Base-by-base conservation (phyloP, 139 green algal genomes). In the Coelastrella sp. region DNA sequence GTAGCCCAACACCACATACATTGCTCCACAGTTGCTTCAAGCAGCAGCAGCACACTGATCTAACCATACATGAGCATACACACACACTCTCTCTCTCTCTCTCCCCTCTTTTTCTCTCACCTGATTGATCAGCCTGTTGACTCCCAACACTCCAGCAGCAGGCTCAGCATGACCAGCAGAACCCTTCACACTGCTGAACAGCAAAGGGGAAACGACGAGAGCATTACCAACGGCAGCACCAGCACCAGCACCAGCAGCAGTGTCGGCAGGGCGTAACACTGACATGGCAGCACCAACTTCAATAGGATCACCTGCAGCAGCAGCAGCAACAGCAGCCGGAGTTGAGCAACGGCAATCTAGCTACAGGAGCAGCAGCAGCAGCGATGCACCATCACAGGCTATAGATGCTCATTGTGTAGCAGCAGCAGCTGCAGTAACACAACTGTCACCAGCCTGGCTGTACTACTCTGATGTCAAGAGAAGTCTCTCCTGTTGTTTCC, bases 201-300 rank as follows among this genome's bases (percentile, higher is more conserved):
- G 79, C 32, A 91, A 53, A 67, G 32, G 51, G 11, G 5, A 21
- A 53, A 37, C 62, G 23, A 76, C 43, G 38, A 37, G n/a, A n/a
- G n/a, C n/a, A n/a, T n/a, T n/a, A n/a, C n/a, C n/a, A n/a, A n/a
- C n/a, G n/a, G n/a, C n/a, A n/a, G n/a, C n/a, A n/a, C n/a, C n/a
- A n/a, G n/a, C n/a, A n/a, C n/a, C n/a, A n/a, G n/a, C n/a, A n/a
- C n/a, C 1, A 25, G 30, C 9, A 35, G 45, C 27, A 41, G 59
- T 45, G 72, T 37, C 37, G 11, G 8, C 62, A 41, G 62, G n/a
- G 4, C 66, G n/a, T 19, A 91, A 48, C 43, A 93, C 90, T 0
- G 87, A 86, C 30, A 67, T 51, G 0, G 89, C 89, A 4, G 93
- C 93, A 32, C 90, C 90, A 8, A 94, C 45, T 35, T 80, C 72